A percentile compares a stretch with the other conserved stretches of the same genome.
Conservation (phyloP, 768 basidiomycete genomes). For the Stropharia rugosoannulata region DNA sequence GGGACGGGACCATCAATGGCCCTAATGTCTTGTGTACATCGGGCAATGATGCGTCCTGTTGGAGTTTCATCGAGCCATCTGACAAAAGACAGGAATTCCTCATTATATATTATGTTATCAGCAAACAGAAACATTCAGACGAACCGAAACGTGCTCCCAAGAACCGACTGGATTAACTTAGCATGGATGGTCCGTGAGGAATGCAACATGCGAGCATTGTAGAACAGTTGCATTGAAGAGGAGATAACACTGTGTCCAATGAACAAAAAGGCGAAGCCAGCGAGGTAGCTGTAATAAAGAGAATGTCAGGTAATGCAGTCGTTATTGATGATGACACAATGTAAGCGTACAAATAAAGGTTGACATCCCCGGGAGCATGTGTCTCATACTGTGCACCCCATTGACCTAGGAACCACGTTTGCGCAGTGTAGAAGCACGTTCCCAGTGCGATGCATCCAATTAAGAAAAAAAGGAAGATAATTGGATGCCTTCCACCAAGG, state of each 20-base stretch:
- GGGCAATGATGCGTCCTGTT: conserved; percentile 14
- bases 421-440: conserved; percentile 21
- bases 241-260: not conserved
- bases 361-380: conserved; percentile 27
- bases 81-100: too few species aligned
- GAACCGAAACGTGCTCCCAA: conserved; percentile 16
- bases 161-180: conserved; percentile 12
- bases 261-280: conserved; percentile 23
- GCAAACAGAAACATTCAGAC: not conserved
- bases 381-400: conserved; percentile 43
- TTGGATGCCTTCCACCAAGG: conserved; percentile 31
- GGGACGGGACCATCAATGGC: conserved; percentile 46
- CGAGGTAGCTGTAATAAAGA: conserved; percentile 37
- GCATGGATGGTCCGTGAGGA: conserved; percentile 13
- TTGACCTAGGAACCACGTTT: conserved; percentile 42
- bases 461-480: conserved; percentile 30
- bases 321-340: conserved; percentile 4
- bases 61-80: conserved; percentile 22
- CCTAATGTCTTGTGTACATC: conserved; percentile 26
- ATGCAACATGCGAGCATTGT: conserved; percentile 36
- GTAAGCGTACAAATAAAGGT: conserved; percentile 34
- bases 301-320: not conserved
- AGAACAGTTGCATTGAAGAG: conserved; percentile 1
- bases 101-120: not conserved
- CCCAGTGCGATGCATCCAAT: conserved; percentile 19